Evolutionary conservation across 2,329 filamentous ascomycete species (phyloP).

Genomic region (Macrophomina phaseolina): DNA sequence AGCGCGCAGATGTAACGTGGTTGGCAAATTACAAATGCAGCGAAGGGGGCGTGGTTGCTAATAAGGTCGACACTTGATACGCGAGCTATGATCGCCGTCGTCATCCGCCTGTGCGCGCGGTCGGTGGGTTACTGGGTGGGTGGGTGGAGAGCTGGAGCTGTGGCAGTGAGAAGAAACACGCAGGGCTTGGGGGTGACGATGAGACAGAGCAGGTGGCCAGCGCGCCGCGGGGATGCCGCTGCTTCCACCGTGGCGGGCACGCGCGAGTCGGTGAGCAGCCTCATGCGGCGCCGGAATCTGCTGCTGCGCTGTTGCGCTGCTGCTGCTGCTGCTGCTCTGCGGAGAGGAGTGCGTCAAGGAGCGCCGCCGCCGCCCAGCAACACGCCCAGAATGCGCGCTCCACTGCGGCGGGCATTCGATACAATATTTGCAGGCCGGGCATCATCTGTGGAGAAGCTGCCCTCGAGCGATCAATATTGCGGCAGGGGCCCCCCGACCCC

Average conservation of each 20-base stretch:
- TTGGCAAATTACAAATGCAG: constrained; percentile 26
- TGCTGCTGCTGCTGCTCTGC: background rate
- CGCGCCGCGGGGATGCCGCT: constrained; percentile 24
- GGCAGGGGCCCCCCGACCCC: constrained; percentile 16
- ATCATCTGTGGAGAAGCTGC: background rate
- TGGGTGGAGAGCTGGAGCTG: background rate
- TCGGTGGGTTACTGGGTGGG: too few relatives aligned
- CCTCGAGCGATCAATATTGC: constrained; percentile 20
- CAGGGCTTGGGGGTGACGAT: constrained; percentile 1
- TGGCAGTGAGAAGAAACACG: constrained; percentile 18
- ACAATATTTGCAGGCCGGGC: constrained; percentile 12
- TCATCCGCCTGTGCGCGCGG: constrained; percentile 16
- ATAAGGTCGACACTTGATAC: constrained; percentile 23
- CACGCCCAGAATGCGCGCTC: constrained; percentile 25
- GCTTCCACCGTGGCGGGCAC: constrained; percentile 14
- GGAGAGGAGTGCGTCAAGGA: constrained; percentile 19
- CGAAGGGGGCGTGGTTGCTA: constrained; percentile 3
- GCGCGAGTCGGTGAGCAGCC: constrained; percentile 20
- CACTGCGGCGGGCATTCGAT: constrained; percentile 25
- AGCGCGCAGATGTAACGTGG: constrained; percentile 22
- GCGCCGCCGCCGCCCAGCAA: constrained; percentile 15
- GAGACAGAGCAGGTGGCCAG: constrained; percentile 19
- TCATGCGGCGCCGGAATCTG: constrained; percentile 10
- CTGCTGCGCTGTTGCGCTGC: background rate
- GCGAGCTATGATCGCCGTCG: constrained; percentile 23